Evolutionary conservation across 2,329 filamentous ascomycete genomes (phyloP).

Genomic region (Pseudogymnoascus sp.): DNA sequence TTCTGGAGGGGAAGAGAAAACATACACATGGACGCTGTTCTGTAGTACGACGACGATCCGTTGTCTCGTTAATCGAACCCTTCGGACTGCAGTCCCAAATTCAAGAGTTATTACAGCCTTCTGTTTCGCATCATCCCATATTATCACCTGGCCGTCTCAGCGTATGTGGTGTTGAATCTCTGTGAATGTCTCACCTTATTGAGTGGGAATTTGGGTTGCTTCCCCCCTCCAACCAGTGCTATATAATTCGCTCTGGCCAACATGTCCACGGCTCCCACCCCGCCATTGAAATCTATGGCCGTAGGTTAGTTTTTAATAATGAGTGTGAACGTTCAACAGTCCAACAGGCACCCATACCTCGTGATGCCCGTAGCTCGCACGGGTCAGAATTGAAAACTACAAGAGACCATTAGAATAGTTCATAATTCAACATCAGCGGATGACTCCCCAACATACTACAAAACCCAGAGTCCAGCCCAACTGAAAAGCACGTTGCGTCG

Average conservation of each 20-base stretch:
- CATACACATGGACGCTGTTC: constrained; percentile 76
- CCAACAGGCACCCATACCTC: constrained; percentile 37
- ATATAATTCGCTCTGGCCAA: constrained; percentile 81
- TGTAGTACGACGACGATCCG: constrained; percentile 76
- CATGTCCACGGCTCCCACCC: constrained; percentile 79
- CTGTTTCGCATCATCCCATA: constrained; percentile 84
- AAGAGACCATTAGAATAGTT: constrained; percentile 15
- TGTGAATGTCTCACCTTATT: constrained; percentile 58
- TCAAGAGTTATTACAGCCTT: constrained; percentile 71
- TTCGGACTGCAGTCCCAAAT: constrained; percentile 71
- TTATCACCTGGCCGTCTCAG: constrained; percentile 53
- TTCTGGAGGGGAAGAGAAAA: constrained; percentile 65
- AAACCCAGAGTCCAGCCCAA: constrained; percentile 80
- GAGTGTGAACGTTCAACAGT: not conserved
- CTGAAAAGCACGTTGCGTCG: constrained; percentile 77
- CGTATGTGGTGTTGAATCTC: not conserved
- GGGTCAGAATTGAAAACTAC: constrained; percentile 68
- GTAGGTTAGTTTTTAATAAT: not conserved
- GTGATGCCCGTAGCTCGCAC: constrained; percentile 61
- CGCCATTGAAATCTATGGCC: constrained; percentile 65
- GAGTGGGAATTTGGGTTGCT: constrained; percentile 74
- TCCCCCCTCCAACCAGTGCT: constrained; percentile 83
- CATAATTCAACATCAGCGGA: constrained; percentile 23
- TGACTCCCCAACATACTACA: constrained; percentile 53
- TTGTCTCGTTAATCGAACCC: constrained; percentile 68